Conservation (phyloP, 805 yeast genomes). For the Teunomyces funiuensis region DNA sequence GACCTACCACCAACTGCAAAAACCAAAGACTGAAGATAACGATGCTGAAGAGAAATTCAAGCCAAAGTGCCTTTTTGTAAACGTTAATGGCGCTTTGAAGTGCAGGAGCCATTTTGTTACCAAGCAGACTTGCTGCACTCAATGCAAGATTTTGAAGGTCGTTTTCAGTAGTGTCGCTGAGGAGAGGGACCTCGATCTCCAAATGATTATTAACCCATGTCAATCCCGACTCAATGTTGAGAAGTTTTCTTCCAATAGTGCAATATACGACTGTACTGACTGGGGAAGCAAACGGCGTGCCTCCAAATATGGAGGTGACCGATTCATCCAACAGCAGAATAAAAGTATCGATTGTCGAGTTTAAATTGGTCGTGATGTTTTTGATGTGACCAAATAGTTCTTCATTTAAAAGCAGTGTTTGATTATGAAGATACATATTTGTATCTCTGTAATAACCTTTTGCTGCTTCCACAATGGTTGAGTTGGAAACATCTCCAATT, state of each 20-base stretch:
- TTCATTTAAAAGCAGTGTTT: constrained; percentile 57
- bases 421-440: constrained; percentile 49
- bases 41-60: constrained; percentile 8
- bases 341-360: constrained; percentile 59
- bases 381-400: constrained; percentile 67
- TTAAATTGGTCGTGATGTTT: constrained; percentile 55
- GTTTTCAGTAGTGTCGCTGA: constrained; percentile 3
- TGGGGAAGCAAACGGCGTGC: constrained; percentile 65
- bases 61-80: constrained; percentile 7
- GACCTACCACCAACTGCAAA: constrained; percentile 10
- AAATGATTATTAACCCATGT: constrained; percentile 75
- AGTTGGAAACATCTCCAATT: not conserved
- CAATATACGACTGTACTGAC: constrained; percentile 73
- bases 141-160: constrained; percentile 3
- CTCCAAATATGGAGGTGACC: constrained; percentile 59
- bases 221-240: constrained; percentile 64
- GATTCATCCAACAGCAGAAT: constrained; percentile 58
- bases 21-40: constrained; percentile 12
- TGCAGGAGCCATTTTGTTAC: not conserved
- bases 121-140: not conserved
- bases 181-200: constrained; percentile 54
- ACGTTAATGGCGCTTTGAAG: constrained; percentile 1
- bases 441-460: constrained; percentile 29
- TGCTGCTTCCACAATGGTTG: constrained; percentile 4
- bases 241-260: constrained; percentile 71